phyloP scores from a whole-genome alignment of 2,329 filamentous ascomycete genomes.

The Sporothrix mexicana region DNA sequence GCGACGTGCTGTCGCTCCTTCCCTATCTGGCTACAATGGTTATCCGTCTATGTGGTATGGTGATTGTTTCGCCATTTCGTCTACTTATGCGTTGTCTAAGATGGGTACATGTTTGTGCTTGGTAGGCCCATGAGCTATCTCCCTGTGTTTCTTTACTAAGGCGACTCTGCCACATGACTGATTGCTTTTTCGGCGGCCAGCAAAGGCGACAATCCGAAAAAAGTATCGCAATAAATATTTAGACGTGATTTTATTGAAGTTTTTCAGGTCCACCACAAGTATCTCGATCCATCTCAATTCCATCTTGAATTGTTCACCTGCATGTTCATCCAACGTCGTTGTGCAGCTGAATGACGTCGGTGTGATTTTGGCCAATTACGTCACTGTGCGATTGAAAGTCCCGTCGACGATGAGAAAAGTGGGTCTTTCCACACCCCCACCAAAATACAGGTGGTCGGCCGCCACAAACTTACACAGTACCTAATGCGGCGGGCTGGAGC shows the following conservation, averaged over 20 bases:
- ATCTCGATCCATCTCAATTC: neutral
- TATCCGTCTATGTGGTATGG: neutral
- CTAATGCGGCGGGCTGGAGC: conserved; percentile 14
- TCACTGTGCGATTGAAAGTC: conserved; percentile 5
- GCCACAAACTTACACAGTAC: neutral
- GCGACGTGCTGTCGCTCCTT: neutral
- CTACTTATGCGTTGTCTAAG: conserved; percentile 6
- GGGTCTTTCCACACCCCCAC: conserved; percentile 15
- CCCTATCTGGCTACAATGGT: neutral
- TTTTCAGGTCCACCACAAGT: neutral
- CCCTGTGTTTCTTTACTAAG: neutral
- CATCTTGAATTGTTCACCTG: neutral
- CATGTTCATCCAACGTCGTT: neutral
- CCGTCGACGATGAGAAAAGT: neutral
- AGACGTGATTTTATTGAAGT: neutral
- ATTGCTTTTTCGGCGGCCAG: neutral
- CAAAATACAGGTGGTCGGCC: neutral
- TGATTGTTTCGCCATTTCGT: neutral
- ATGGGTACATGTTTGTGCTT: neutral
- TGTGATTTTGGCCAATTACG: conserved; percentile 21
- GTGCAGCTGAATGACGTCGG: conserved; percentile 20
- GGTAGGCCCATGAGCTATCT: too few relatives aligned
- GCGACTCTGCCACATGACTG: neutral
- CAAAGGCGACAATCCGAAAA: neutral
- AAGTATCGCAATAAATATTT: neutral